These are phyloP conservation scores for Umbelopsis sp. DNA, from an alignment of 371 early-diverging fungal genomes.

Conservation along the genomic window DNA sequence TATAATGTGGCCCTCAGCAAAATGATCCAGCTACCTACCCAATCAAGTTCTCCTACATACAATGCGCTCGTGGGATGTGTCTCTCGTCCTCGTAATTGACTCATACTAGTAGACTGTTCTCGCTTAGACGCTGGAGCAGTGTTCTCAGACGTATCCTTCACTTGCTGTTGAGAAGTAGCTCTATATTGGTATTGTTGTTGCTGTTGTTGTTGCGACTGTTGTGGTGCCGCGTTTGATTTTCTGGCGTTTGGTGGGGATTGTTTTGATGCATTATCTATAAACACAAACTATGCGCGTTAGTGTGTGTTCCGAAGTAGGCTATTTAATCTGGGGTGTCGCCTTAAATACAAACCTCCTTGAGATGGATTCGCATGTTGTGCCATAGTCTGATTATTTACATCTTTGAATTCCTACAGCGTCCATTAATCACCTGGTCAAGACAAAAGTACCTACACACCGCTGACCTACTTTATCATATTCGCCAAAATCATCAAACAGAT, in stretches of 20 bases:
- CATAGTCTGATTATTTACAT: conserved; percentile 15
- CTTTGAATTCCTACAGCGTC: conserved; percentile 12
- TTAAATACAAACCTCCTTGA: not conserved
- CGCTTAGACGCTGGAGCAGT: conserved; percentile 26
- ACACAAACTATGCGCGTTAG: not conserved
- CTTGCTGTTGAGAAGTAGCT: conserved; percentile 30
- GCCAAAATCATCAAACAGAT: conserved; percentile 43
- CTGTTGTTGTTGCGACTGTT: not conserved
- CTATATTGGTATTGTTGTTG: conserved; percentile 23
- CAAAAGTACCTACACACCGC: not conserved
- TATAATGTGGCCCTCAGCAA: not conserved
- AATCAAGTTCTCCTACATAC: conserved; percentile 54
- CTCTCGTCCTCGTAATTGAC: conserved; percentile 34
- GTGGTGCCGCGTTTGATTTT: too few relatives aligned
- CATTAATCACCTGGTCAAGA: not conserved
- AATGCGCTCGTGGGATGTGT: conserved; percentile 43
- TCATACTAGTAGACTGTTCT: conserved; percentile 34
- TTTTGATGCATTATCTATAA: not conserved
- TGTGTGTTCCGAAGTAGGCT: not conserved
- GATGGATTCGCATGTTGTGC: not conserved
- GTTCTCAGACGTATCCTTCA: conserved; percentile 22
- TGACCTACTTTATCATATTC: conserved; percentile 38
- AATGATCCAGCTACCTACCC: conserved; percentile 35
- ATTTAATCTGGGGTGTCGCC: not conserved
- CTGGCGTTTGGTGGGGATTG: not conserved